Conservation (phyloP, 2,329 filamentous ascomycete genomes). For the Corynespora cassiicola region DNA sequence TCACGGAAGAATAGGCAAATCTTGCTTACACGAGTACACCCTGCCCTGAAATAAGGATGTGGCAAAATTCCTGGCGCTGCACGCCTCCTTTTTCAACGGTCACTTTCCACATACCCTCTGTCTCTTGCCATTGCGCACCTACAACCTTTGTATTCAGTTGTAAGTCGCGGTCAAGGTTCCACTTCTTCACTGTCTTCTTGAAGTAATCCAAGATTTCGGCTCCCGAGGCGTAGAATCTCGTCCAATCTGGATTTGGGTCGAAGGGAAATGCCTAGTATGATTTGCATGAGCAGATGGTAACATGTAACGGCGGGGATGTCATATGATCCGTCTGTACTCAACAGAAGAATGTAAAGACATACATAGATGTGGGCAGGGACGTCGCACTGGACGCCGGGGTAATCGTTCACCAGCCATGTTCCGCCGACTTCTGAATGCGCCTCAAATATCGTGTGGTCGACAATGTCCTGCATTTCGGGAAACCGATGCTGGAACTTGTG, state of each 20-base stretch:
- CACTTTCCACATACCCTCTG: conserved; percentile 45
- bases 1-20: no score
- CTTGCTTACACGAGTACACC: conserved; percentile 37
- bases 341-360: conserved; percentile 31
- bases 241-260: conserved; percentile 50
- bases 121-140: conserved; percentile 44
- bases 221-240: conserved; percentile 44
- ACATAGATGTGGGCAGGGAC: conserved; percentile 34
- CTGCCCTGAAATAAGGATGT: conserved; percentile 22
- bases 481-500: conserved; percentile 13
- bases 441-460: conserved; percentile 50
- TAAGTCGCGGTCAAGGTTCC: conserved; percentile 40
- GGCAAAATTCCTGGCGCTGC: conserved; percentile 17
- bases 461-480: conserved; percentile 34
- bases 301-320: no score
- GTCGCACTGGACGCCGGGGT: conserved; percentile 50
- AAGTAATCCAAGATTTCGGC: conserved; percentile 51
- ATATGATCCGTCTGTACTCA: conserved; percentile 1
- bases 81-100: conserved; percentile 27
- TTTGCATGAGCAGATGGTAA: no score
- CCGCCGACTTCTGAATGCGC: conserved; percentile 38
- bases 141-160: conserved; percentile 42
- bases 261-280: conserved; percentile 40
- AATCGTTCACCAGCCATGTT: conserved; percentile 47
- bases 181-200: conserved; percentile 44